phyloP scores from a whole-genome alignment of 163 green algal species.

The Scenedesmus sp. region DNA sequence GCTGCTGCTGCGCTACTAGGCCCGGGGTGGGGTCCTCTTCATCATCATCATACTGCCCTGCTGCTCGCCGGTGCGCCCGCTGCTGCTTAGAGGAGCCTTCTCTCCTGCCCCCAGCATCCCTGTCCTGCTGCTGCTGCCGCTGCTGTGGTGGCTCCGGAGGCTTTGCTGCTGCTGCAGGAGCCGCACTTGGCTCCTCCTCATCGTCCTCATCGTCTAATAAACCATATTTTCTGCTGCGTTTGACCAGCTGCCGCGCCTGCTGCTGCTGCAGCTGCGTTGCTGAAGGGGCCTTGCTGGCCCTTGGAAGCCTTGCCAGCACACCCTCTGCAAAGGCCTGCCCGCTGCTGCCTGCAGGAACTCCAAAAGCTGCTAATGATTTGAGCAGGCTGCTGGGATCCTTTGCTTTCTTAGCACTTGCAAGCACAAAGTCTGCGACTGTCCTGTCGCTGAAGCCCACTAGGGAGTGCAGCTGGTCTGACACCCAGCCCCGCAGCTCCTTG shows the following conservation, averaged over 20 bases:
- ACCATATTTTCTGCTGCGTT: constrained; percentile 55
- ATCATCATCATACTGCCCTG: background rate
- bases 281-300: constrained; percentile 2
- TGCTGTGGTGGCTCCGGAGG: background rate
- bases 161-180: constrained; percentile 18
- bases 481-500: constrained; percentile 63
- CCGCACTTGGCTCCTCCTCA: background rate
- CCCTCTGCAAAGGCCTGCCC: constrained; percentile 57
- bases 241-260: constrained; percentile 45
- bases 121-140: constrained; percentile 30
- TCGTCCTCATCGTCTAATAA: constrained; percentile 64
- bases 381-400: constrained; percentile 20
- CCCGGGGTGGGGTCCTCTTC: background rate
- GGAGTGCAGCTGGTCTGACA: constrained; percentile 67
- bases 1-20: constrained; percentile 13
- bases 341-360: background rate
- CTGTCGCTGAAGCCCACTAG: constrained; percentile 71
- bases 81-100: background rate
- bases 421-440: constrained; percentile 64
- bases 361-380: constrained; percentile 1
- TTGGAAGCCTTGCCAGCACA: constrained; percentile 57
- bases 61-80: constrained; percentile 4
- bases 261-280: constrained; percentile 31
- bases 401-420: constrained; percentile 64
- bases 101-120: background rate